Conservation (phyloP, 345 rosid genomes). For the Hypericum perforatum region DNA sequence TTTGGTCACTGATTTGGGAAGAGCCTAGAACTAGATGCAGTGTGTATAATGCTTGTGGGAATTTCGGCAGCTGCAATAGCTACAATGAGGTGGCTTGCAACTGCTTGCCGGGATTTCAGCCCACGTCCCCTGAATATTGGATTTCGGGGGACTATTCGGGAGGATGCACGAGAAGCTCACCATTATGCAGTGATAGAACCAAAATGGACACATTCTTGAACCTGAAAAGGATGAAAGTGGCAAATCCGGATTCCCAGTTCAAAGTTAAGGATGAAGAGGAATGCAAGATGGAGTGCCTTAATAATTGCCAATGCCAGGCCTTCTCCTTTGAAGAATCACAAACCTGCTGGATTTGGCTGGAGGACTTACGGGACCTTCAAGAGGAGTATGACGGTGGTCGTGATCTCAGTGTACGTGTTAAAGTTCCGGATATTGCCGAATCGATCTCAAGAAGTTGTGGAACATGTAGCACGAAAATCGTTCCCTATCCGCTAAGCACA, state of each 20-base stretch:
- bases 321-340: conserved; percentile 12
- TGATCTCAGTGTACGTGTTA: conserved; percentile 30
- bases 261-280: neutral
- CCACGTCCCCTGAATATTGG: conserved; percentile 17
- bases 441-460: conserved; percentile 32
- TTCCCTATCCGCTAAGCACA: conserved; percentile 61
- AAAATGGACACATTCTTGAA: conserved; percentile 8
- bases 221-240: conserved; percentile 14
- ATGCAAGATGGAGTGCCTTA: conserved; percentile 17
- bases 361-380: conserved; percentile 42
- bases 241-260: neutral
- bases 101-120: conserved; percentile 41
- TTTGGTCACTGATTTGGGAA: conserved; percentile 23
- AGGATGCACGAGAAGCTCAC: conserved; percentile 23
- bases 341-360: conserved; percentile 53
- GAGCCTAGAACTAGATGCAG: conserved; percentile 32
- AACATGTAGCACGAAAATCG: conserved; percentile 36
- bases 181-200: neutral
- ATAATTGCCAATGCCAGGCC: conserved; percentile 20
- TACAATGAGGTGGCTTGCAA: conserved; percentile 15
- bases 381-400: conserved; percentile 32
- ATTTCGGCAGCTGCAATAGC: conserved; percentile 30
- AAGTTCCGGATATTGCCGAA: conserved; percentile 40
- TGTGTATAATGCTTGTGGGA: conserved; percentile 25
- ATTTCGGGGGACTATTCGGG: conserved; percentile 11